A percentile compares a stretch with the other conserved stretches of the same genome.
These are phyloP conservation scores for Isatis tinctoria DNA, from an alignment of 345 rosid genomes.

Conservation along the genomic window DNA sequence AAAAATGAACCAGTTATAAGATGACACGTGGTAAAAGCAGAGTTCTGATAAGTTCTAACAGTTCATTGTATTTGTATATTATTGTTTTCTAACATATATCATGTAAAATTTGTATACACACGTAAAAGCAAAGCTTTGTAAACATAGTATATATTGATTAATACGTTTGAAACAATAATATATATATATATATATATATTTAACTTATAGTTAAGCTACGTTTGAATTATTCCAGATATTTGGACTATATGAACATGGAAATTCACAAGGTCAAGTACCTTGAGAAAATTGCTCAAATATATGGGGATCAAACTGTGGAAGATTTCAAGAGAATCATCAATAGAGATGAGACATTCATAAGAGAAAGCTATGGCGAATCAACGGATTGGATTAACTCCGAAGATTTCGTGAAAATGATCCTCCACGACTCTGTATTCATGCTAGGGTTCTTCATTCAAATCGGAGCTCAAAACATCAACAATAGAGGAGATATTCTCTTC, in stretches of 20 bases:
- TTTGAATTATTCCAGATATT: background rate
- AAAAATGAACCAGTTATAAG: too few species aligned
- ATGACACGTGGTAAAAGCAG: too few species aligned
- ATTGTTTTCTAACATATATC: too few species aligned
- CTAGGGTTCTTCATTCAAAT: background rate
- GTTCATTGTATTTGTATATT: too few species aligned
- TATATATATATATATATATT: too few species aligned
- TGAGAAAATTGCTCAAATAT: background rate
- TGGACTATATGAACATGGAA: background rate
- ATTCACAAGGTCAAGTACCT: background rate
- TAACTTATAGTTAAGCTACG: too few species aligned
- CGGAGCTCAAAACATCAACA: background rate
- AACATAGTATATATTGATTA: too few species aligned
- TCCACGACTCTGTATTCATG: constrained; percentile 1
- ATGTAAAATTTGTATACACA: too few species aligned
- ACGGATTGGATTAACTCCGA: background rate
- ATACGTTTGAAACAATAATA: too few species aligned
- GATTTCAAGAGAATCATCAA: background rate
- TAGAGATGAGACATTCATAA: background rate
- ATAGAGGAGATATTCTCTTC: background rate
- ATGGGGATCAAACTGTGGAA: background rate
- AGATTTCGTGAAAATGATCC: background rate
- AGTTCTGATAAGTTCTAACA: too few species aligned
- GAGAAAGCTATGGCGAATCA: background rate
- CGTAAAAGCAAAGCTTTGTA: too few species aligned